These are phyloP conservation scores for Austroboletus eburneus DNA, from an alignment of 768 basidiomycete species.

Conservation along the genomic window DNA sequence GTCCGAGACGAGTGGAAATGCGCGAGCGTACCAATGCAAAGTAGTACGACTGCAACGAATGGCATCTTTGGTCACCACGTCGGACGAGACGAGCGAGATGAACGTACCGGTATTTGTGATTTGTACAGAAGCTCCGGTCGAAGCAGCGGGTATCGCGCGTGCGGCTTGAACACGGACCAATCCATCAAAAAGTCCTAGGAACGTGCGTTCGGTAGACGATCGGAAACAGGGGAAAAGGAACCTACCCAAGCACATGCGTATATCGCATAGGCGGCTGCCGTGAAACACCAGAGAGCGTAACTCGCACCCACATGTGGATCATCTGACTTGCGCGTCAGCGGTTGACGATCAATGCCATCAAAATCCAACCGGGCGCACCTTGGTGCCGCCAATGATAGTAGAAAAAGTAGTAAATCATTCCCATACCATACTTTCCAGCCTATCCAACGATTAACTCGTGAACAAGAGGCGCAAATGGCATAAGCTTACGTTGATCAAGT, in stretches of 20 bases:
- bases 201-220: background rate
- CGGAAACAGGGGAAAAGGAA: background rate
- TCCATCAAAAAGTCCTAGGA: slow-evolving; percentile 84
- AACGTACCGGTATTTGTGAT: slow-evolving; percentile 51
- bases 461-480: slow-evolving; percentile 17
- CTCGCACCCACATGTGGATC: slow-evolving; percentile 38
- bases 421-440: slow-evolving; percentile 80
- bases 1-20: too few relatives aligned
- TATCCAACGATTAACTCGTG: slow-evolving; percentile 26
- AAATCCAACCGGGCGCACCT: slow-evolving; percentile 32
- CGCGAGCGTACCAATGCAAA: slow-evolving; percentile 58
- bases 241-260: slow-evolving; percentile 82
- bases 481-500: slow-evolving; percentile 76
- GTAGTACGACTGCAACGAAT: slow-evolving; percentile 58
- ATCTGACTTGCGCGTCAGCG: too few relatives aligned
- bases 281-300: slow-evolving; percentile 69
- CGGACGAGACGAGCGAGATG: background rate
- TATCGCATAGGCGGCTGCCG: slow-evolving; percentile 54
- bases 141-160: slow-evolving; percentile 53
- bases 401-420: slow-evolving; percentile 59
- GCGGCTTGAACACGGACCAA: slow-evolving; percentile 76
- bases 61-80: background rate
- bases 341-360: too few relatives aligned
- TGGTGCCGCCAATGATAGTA: slow-evolving; percentile 77
- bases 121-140: slow-evolving; percentile 74